A percentile compares a stretch with the other conserved stretches of the same genome.
Evolutionary conservation across 2,329 filamentous ascomycete species (phyloP).

Genomic region (Beauveria sp.): DNA sequence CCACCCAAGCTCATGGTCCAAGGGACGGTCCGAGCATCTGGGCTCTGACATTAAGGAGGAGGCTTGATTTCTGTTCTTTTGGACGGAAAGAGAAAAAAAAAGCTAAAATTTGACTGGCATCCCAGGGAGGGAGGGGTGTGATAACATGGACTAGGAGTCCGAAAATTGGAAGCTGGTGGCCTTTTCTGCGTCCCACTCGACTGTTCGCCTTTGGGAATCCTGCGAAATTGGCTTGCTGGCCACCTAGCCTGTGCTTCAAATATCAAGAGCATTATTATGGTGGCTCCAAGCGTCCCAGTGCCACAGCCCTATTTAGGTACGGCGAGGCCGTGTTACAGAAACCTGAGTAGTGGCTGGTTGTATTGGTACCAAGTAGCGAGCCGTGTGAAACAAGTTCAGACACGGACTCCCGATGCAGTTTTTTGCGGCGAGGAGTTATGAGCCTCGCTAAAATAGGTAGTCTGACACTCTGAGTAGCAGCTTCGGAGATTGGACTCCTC

Average conservation of each 20-base stretch:
- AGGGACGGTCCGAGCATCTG: constrained; percentile 10
- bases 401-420: not conserved
- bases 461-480: no score
- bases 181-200: not conserved
- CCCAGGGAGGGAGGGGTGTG: not conserved
- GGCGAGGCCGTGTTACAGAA: not conserved
- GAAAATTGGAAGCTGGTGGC: constrained; percentile 2
- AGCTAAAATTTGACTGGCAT: not conserved
- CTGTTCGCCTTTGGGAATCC: not conserved
- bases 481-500: not conserved
- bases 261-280: not conserved
- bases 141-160: not conserved
- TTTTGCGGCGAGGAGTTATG: not conserved
- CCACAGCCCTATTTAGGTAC: not conserved
- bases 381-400: constrained; percentile 3
- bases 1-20: constrained; percentile 5
- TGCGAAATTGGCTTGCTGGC: not conserved
- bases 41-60: constrained; percentile 5
- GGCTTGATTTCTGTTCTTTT: not conserved
- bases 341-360: not conserved
- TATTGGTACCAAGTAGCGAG: not conserved
- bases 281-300: not conserved
- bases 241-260: not conserved
- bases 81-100: not conserved
- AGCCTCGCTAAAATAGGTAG: no score